Percentiles rank a stretch among this genome's conserved stretches.
These are phyloP conservation scores for Tylopilus sp. DNA, from an alignment of 1,284 basidiomycete species.

Conservation along the genomic window DNA sequence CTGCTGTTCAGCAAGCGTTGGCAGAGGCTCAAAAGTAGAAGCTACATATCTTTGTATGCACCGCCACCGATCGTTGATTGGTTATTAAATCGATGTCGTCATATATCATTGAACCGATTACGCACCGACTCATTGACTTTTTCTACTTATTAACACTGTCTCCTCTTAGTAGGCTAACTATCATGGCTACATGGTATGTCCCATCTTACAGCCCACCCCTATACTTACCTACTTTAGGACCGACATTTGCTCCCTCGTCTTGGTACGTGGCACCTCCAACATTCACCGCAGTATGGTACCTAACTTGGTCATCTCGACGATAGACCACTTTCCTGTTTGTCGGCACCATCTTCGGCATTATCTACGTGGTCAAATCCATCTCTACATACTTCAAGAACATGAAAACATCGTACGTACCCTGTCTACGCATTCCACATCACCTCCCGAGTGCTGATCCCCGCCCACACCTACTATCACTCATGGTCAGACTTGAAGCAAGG, in stretches of 20 bases:
- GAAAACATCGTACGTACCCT: conserved; percentile 55
- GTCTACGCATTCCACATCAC: too few species aligned
- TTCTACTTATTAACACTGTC: too few species aligned
- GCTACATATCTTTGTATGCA: not conserved
- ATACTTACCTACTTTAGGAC: conserved; percentile 39
- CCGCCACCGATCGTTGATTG: not conserved
- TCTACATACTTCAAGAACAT: conserved; percentile 54
- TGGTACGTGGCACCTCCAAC: conserved; percentile 38
- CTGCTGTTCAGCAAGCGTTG: conserved; percentile 78
- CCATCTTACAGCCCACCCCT: not conserved
- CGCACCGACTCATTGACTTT: too few species aligned
- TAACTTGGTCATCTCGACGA: too few species aligned
- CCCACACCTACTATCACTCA: too few species aligned
- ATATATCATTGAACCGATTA: not conserved
- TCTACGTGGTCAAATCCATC: conserved; percentile 49
- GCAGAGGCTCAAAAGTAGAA: conserved; percentile 49
- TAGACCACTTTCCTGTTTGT: conserved; percentile 60
- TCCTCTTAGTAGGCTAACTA: not conserved
- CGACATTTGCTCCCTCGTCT: conserved; percentile 52
- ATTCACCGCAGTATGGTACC: too few species aligned
- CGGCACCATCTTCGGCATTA: conserved; percentile 53
- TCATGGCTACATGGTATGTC: conserved; percentile 40
- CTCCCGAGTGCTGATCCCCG: not conserved
- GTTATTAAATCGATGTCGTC: not conserved
- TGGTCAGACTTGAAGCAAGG: conserved; percentile 61